Percentiles rank a stretch among this genome's conserved stretches.
These are phyloP conservation scores for Globisporangium abappressorium DNA, from an alignment of 352 stramenopile genomes.

Conservation along the genomic window DNA sequence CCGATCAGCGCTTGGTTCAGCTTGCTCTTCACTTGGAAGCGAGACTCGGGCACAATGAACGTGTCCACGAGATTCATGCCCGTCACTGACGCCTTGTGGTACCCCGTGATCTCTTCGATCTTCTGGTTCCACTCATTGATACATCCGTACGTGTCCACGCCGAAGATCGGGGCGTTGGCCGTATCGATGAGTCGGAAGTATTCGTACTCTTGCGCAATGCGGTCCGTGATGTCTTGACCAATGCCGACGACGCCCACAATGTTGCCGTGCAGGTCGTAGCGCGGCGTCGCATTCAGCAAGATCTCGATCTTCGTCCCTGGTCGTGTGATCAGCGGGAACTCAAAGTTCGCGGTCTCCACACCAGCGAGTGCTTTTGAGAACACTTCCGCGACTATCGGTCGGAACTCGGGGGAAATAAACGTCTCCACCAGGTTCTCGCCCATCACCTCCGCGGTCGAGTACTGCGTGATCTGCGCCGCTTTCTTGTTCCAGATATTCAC, in stretches of 20 bases:
- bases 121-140: conserved; percentile 83
- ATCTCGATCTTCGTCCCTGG: conserved; percentile 74
- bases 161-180: conserved; percentile 74
- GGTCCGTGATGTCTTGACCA: conserved; percentile 80
- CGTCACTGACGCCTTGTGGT: conserved; percentile 54
- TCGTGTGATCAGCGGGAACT: conserved; percentile 81
- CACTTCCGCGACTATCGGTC: conserved; percentile 62
- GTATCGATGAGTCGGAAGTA: conserved; percentile 78
- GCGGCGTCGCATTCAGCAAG: conserved; percentile 69
- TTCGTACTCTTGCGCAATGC: conserved; percentile 74
- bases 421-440: conserved; percentile 80
- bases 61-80: conserved; percentile 57
- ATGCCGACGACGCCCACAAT: conserved; percentile 88
- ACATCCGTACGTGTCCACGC: conserved; percentile 65
- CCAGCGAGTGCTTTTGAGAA: conserved; percentile 67
- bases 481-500: conserved; percentile 94
- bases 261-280: conserved; percentile 62
- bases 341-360: conserved; percentile 83
- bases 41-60: conserved; percentile 60
- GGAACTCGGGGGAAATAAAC: conserved; percentile 80
- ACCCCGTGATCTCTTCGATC: conserved; percentile 71
- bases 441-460: conserved; percentile 75
- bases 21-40: conserved; percentile 42
- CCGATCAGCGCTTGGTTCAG: conserved; percentile 68
- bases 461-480: conserved; percentile 85